Evolutionary conservation across 202 grass and related monocot species (phyloP), one percentile per base, ranked within the genome.

Genomic region (Setaria italica): DNA sequence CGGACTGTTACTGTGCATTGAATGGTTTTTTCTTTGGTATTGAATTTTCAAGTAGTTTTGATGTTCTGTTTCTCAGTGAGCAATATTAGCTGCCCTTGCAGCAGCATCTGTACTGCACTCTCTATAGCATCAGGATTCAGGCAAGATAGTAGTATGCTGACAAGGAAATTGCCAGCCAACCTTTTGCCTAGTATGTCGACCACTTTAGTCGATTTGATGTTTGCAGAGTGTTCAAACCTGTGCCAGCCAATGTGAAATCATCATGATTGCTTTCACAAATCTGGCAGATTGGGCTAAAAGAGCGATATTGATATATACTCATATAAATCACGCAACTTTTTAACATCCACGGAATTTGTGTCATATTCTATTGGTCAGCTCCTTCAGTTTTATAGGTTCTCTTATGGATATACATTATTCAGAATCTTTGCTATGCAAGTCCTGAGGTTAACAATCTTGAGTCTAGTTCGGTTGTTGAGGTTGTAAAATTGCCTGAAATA

Each of bases 11-110:
- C 13, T 1, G 67, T 78, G 16, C 32, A 67, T 72, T 14, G 2
- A 50, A 41, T 41, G 6, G 39, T 9, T 75, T 0, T 62, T 2
- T 75, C 29, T 19, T 35, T 6, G 11, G 17, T 62, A 35, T 67
- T 80, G 50, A 74, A 68, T 79, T 79, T 79, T 80, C 32, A 34
- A 62, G n/a, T 64, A 53, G 56, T 49, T 49, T 56, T 63, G 11
- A 76, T 62, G n/a, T 17, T 57, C 3, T 45, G 7, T 60, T 74
- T 78, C 34, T 84, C 48, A 41, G 5, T 57, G 12, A 74, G 57
- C 0, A 19, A 3, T 79, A 64, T 49, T 64, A 79, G 15, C 42
- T 65, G 59, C 33, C 11, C 2, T 63, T 77, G 35, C 45, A 74
- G 17, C 30, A 87, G 17, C n/a, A 80, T 83, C 21, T 42, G 59